Evolutionary conservation across 176 grass and related monocot species (phyloP), one percentile per base, ranked within the genome.

Genomic region (Puccinellia tenuiflora): DNA sequence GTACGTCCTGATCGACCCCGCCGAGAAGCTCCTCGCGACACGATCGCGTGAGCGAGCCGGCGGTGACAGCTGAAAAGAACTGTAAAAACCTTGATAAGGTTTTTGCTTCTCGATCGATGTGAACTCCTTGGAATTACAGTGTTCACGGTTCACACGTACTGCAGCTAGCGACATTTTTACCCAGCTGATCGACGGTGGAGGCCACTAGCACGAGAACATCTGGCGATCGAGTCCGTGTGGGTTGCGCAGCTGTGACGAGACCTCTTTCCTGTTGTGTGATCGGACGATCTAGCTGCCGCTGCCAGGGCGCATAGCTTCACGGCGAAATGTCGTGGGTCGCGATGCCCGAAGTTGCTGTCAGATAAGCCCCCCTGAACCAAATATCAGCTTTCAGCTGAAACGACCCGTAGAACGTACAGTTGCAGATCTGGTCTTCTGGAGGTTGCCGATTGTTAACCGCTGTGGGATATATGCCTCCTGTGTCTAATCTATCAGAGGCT

Each of bases 1-100:
- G n/a, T n/a, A n/a, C 9, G 75, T 79, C 76, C 3, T 25, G 28
- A 61, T 71, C 29, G 84, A 45, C 64, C 8, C 8, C 9, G 47
- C 38, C 26, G 9, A 72, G 51, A 78, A 79, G 62, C 62, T 46
- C 83, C 47, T 69, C 4, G 74, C 62, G 33, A 68, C 64, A 81
- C 79, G 64, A 69, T 54, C 31, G 14, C 2, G 42, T 15, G 25
- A n/a, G 57, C 3, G 29, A 30, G 43, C 5, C 1, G 20, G 45
- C 24, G 45, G 45, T 54, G 45, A 38, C 47, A 54, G 47, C 46
- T 25, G 59, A 67, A 24, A 80, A 65, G 9, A 35, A 80, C 35
- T 2, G 75, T 77, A 77, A 77, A 77, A 40, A 59, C 1, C n/a
- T n/a, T n/a, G 53, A 77, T 57, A 10, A 21, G 15, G 4, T 25